A percentile compares a stretch with the other conserved stretches of the same genome.
These are phyloP conservation scores for Ormosia emarginata DNA, from an alignment of 306 rosid genomes.

Conservation along the genomic window DNA sequence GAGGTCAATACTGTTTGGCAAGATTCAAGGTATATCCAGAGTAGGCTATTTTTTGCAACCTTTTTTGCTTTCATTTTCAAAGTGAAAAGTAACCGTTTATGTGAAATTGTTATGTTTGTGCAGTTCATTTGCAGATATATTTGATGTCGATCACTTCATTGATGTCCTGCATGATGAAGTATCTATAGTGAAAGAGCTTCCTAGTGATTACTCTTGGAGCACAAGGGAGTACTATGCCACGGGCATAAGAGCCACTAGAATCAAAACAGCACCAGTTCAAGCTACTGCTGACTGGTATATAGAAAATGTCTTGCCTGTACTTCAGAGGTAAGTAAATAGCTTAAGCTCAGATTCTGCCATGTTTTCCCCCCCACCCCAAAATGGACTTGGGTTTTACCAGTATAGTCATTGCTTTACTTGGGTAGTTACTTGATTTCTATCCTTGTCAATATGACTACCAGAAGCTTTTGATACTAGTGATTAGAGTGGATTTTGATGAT, in stretches of 20 bases:
- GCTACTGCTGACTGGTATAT: conserved; percentile 91
- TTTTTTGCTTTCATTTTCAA: not conserved
- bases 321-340: conserved; percentile 53
- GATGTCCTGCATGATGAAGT: conserved; percentile 65
- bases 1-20: conserved; percentile 96
- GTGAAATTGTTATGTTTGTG: conserved; percentile 21
- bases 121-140: conserved; percentile 90
- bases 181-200: conserved; percentile 78
- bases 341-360: not conserved
- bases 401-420: conserved; percentile 8
- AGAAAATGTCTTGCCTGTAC: conserved; percentile 74
- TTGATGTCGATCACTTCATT: conserved; percentile 92
- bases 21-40: conserved; percentile 71
- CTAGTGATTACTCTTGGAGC: conserved; percentile 78
- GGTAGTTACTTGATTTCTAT: not conserved
- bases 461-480: conserved; percentile 9
- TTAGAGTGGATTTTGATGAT: not conserved
- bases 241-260: conserved; percentile 78
- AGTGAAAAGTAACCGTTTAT: not conserved
- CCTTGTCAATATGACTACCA: not conserved
- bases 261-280: conserved; percentile 91
- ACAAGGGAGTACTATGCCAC: conserved; percentile 89
- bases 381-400: conserved; percentile 18
- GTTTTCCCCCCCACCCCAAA: not conserved
- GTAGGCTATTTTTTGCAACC: conserved; percentile 2